Base-by-base conservation (phyloP, 176 grass and related monocot species). In the Avena insularis region DNA sequence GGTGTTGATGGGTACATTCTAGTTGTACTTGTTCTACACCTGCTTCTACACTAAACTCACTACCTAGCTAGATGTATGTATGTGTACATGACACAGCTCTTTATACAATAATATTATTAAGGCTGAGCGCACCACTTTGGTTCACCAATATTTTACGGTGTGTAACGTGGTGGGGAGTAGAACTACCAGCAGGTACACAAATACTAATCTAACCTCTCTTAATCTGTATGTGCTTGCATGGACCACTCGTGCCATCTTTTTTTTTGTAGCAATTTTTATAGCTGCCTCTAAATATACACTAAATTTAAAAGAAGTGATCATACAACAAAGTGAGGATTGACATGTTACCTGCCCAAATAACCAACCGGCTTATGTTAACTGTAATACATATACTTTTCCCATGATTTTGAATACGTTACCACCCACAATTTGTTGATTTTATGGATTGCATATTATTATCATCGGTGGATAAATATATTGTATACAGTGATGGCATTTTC, bases 1-100 rank as follows among this genome's bases (percentile, higher is more conserved):
- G 68, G 68, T 71, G 68, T 71, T 71, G 45, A 75, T 50, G 45
- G 71, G 71, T 75, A 75, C 45, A 23, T 75, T 75, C 46, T 16
- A 13, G 71, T 50, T 75, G 12, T 50, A 50, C 71, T 75, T 15
- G 71, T 16, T 75, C 71, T 0, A 75, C 71, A 75, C 71, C 71
- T 75, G 71, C 43, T 48, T 75, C n/a, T 48, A 23, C 2, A 75
- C 71, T 14, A 27, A 47, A 17, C 45, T 25, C 63, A 67, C 27
- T 71, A 5, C 40, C 40, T 43, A 71, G 16, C 66, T 50, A 49
- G 45, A 15, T 25, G 43, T 74, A 14, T 73, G 43, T 73, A 48
- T 73, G 43, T 73, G 40, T 73, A 49, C 71, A 74, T 25, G 71
- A 0, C 43, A 49, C 8, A 8, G 4, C 47, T 72, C 47, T 72